Percentiles rank a stretch among this genome's conserved stretches.
phyloP scores from a whole-genome alignment of 495 filamentous ascomycete species.

The Aspergillus olivimuriae region DNA sequence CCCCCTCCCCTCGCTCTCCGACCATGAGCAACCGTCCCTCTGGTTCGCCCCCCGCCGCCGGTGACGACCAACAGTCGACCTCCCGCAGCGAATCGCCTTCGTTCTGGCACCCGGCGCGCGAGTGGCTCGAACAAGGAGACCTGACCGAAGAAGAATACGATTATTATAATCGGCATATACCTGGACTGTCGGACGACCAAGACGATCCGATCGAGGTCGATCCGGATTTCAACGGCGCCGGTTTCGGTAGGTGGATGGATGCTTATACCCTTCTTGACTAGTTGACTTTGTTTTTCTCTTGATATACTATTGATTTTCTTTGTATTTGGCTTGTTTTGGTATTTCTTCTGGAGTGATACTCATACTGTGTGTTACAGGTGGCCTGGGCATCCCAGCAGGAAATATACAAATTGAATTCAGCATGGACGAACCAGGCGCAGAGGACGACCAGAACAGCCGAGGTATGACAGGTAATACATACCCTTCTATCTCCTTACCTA shows the following conservation, averaged over 20 bases:
- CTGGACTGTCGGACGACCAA: slow-evolving; percentile 30
- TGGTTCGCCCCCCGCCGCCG: slow-evolving; percentile 8
- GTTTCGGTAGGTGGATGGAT: slow-evolving; percentile 21
- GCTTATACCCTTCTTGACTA: slow-evolving; percentile 20
- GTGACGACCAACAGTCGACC: slow-evolving; percentile 10
- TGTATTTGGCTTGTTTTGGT: too few relatives aligned
- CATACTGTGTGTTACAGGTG: too few relatives aligned
- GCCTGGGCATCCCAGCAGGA: slow-evolving; percentile 26
- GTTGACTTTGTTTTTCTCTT: not conserved
- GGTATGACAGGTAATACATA: slow-evolving; percentile 6
- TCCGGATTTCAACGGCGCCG: slow-evolving; percentile 16
- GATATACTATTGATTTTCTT: not conserved
- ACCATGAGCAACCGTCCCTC: slow-evolving; percentile 19
- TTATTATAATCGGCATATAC: too few relatives aligned
- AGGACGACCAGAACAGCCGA: slow-evolving; percentile 23
- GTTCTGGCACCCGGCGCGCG: slow-evolving; percentile 32
- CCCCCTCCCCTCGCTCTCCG: slow-evolving; percentile 6
- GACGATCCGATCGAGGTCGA: slow-evolving; percentile 11
- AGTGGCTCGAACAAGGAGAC: slow-evolving; percentile 42
- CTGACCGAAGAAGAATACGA: slow-evolving; percentile 38
- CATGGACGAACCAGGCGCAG: slow-evolving; percentile 30
- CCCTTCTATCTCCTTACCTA: not conserved
- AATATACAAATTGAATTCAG: slow-evolving; percentile 46
- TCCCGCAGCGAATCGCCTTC: slow-evolving; percentile 5
- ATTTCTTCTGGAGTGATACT: too few relatives aligned